These are phyloP conservation scores for Neoboletus brunneissimus DNA, from an alignment of 768 basidiomycete genomes.

Conservation along the genomic window DNA sequence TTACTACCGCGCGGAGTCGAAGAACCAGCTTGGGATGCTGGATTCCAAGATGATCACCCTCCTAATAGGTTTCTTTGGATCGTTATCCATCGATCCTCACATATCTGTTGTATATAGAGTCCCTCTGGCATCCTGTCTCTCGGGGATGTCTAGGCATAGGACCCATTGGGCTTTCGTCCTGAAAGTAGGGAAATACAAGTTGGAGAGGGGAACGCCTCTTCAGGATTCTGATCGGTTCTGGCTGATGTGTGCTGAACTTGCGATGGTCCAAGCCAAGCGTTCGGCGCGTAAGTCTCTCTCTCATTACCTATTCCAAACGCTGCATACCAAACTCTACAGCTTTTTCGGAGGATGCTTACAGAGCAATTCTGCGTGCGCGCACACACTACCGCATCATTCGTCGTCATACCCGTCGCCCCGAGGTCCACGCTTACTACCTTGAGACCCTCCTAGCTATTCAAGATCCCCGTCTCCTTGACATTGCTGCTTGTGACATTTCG, in stretches of 20 bases:
- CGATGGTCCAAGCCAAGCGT: constrained; percentile 17
- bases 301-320: neutral
- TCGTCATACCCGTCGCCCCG: constrained; percentile 35
- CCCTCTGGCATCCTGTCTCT: constrained; percentile 30
- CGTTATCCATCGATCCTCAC: constrained; percentile 39
- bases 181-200: constrained; percentile 46
- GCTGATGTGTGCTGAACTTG: constrained; percentile 52
- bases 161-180: constrained; percentile 51
- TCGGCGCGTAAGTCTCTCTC: constrained; percentile 14
- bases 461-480: constrained; percentile 27
- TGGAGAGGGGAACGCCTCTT: constrained; percentile 31
- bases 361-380: constrained; percentile 34
- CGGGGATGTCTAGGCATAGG: constrained; percentile 17
- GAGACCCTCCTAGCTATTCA: constrained; percentile 36
- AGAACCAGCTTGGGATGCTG: constrained; percentile 35
- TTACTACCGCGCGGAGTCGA: constrained; percentile 37
- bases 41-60: constrained; percentile 36
- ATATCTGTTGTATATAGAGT: constrained; percentile 26
- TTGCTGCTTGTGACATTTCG: constrained; percentile 36
- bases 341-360: constrained; percentile 6
- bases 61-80: constrained; percentile 49
- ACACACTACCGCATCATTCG: constrained; percentile 41
- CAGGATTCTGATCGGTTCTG: constrained; percentile 56
- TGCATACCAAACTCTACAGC: constrained; percentile 14
- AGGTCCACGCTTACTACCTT: constrained; percentile 49